Percentiles rank a stretch among this genome's conserved stretches.
phyloP scores from a whole-genome alignment of 164 flowering plant species.

The Stephania japonica region DNA sequence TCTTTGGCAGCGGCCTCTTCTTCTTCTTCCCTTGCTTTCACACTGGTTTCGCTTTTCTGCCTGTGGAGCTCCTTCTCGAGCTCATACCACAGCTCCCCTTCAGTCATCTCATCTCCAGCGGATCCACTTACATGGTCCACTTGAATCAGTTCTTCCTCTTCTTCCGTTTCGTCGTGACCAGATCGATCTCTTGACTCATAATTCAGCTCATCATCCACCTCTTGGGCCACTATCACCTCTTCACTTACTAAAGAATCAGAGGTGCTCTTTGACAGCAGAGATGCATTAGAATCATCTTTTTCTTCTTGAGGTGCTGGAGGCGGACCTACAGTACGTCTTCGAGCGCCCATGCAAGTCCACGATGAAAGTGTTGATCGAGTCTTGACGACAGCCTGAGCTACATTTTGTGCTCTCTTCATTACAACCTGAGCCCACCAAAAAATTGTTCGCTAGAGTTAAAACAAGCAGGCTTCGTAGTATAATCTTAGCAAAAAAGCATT shows the following conservation, averaged over 20 bases:
- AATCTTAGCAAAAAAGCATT: too few species aligned
- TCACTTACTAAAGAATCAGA: conserved; percentile 35
- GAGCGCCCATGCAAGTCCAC: conserved; percentile 95
- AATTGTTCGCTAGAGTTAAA: not conserved
- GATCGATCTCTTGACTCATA: conserved; percentile 28
- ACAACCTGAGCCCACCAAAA: conserved; percentile 46
- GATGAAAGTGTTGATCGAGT: conserved; percentile 70
- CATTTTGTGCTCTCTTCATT: conserved; percentile 85
- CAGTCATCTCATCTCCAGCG: conserved; percentile 50
- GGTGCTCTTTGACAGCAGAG: conserved; percentile 33
- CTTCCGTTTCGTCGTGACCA: conserved; percentile 47
- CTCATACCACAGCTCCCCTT: conserved; percentile 77
- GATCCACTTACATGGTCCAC: conserved; percentile 27
- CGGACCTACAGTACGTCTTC: conserved; percentile 49
- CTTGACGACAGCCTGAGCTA: conserved; percentile 81
- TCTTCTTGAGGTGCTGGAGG: conserved; percentile 28
- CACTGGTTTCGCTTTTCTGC: conserved; percentile 35
- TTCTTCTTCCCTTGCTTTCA: conserved; percentile 54
- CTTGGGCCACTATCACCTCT: conserved; percentile 13
- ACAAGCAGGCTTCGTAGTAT: not conserved
- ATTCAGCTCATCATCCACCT: conserved; percentile 16
- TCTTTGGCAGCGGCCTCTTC: conserved; percentile 70
- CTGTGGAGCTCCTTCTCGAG: conserved; percentile 73
- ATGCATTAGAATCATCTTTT: conserved; percentile 33
- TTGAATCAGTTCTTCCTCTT: conserved; percentile 40